Conservation (phyloP, 2,329 filamentous ascomycete species). For the Dactylella cylindrospora region DNA sequence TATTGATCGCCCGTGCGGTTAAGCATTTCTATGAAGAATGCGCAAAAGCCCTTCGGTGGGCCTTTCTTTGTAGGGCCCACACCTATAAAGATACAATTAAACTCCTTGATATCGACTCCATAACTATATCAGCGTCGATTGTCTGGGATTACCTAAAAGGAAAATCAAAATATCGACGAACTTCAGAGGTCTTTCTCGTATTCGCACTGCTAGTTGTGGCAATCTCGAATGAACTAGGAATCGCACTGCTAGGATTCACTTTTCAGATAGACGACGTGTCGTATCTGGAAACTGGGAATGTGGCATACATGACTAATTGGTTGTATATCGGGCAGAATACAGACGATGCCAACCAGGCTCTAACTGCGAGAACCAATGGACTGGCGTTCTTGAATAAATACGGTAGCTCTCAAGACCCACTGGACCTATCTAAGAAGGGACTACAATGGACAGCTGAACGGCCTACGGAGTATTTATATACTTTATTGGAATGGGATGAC, state of each 20-base stretch:
- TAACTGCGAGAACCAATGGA: not conserved
- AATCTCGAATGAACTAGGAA: not conserved
- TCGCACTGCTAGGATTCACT: slow-evolving; percentile 2
- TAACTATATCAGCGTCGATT: not conserved
- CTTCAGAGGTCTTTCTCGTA: not conserved
- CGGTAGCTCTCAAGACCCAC: not conserved
- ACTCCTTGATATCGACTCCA: slow-evolving; percentile 1
- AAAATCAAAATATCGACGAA: not conserved
- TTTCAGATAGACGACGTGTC: slow-evolving; percentile 6
- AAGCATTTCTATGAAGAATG: slow-evolving; percentile 11
- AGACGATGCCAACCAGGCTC: not conserved
- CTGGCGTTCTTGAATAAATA: slow-evolving; percentile 1
- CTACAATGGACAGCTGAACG: not conserved
- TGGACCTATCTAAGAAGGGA: slow-evolving; percentile 1
- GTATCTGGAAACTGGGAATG: not conserved
- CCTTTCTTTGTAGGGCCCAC: not conserved
- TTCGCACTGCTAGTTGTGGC: not conserved
- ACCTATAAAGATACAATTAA: slow-evolving; percentile 1
- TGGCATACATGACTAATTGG: slow-evolving; percentile 5
- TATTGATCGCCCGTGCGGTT: slow-evolving; percentile 5
- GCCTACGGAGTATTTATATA: not conserved
- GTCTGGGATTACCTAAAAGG: slow-evolving; percentile 4
- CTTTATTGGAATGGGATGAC: not conserved
- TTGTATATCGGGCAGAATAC: not conserved
- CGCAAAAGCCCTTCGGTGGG: slow-evolving; percentile 1